Evolutionary conservation across 2,329 filamentous ascomycete species (phyloP).

Genomic region (Fusarium piperis): DNA sequence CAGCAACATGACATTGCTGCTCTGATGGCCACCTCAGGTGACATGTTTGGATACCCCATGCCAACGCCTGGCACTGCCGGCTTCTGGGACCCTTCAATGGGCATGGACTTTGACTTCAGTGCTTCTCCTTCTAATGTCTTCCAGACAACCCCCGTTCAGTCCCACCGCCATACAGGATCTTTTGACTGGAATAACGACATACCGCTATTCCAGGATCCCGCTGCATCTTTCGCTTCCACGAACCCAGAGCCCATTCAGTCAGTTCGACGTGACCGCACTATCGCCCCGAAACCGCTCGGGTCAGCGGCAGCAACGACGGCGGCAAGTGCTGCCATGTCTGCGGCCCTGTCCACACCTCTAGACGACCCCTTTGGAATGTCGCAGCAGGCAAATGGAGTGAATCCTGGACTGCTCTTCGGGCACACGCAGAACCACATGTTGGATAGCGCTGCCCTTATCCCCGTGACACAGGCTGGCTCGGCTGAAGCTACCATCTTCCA

Average conservation of each 20-base stretch:
- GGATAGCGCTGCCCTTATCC: conserved; percentile 49
- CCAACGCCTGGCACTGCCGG: conserved; percentile 64
- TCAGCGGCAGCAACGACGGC: conserved; percentile 38
- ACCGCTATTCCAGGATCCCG: conserved; percentile 64
- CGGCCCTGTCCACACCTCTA: conserved; percentile 54
- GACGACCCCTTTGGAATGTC: conserved; percentile 63
- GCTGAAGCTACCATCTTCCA: conserved; percentile 42
- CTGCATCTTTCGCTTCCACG: conserved; percentile 43
- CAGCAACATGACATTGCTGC: conserved; percentile 58
- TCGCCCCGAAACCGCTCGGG: conserved; percentile 62
- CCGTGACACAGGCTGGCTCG: conserved; percentile 42
- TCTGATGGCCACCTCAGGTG: conserved; percentile 58
- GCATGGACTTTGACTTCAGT: conserved; percentile 69
- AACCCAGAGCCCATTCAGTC: conserved; percentile 51
- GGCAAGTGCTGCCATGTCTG: conserved; percentile 47
- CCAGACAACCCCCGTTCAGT: conserved; percentile 41
- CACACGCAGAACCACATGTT: conserved; percentile 60
- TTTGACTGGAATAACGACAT: conserved; percentile 67
- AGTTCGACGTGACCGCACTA: conserved; percentile 54
- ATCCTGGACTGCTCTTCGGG: conserved; percentile 68
- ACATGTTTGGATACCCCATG: conserved; percentile 69
- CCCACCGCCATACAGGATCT: conserved; percentile 60
- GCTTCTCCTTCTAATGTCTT: conserved; percentile 57
- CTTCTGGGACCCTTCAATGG: conserved; percentile 70
- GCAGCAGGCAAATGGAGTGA: conserved; percentile 59